Base-by-base conservation (phyloP, 192 early-diverging fungal genomes). In the Umbelopsis vinacea region DNA sequence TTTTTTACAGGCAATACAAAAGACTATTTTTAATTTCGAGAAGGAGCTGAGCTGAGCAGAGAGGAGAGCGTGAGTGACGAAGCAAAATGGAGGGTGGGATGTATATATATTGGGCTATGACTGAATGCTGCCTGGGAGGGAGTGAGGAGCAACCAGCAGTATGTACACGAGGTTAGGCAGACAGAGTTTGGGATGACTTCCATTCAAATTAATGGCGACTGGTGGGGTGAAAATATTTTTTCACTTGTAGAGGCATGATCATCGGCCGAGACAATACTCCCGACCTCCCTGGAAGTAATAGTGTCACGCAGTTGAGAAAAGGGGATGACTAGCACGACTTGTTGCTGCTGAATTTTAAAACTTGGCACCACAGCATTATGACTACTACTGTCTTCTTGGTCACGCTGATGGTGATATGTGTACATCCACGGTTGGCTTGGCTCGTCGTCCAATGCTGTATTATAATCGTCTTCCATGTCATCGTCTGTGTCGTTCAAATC, bases 401-500 rank as follows among this genome's bases (percentile, higher is more conserved):
- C 33, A 11, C 2, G 19, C 37, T 60, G 37, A 19, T 22, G 52
- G 40, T 24, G 70, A 26, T 23, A 60, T 22, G 54, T 47, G 43
- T 38, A 29, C 53, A 57, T 45, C 57, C 57, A 63, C 26, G 29
- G 11, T 60, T 24, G 55, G 19, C 43, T 21, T 0, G 21, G 45
- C 29, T 70, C 29, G 29, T 54, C 17, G 26, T 68, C 53, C 40
- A 69, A 4, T 48, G 47, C 40, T 55, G 8, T 22, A 23, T 22
- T 11, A 29, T 76, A 46, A 47, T 69, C 75, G n/a, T 73, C 75
- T 48, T 71, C 63, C 9, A 50, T 47, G 12, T 68, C 29, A 23
- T 68, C 72, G 53, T 74, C 74, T 26, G 71, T 46, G 17, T 71
- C 46, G 26, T 69, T 68, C 12, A 78, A 46, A 24, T 78, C 68